Evolutionary conservation across 345 rosid genomes (phyloP).

Genomic region (Gossypium herbaceum): DNA sequence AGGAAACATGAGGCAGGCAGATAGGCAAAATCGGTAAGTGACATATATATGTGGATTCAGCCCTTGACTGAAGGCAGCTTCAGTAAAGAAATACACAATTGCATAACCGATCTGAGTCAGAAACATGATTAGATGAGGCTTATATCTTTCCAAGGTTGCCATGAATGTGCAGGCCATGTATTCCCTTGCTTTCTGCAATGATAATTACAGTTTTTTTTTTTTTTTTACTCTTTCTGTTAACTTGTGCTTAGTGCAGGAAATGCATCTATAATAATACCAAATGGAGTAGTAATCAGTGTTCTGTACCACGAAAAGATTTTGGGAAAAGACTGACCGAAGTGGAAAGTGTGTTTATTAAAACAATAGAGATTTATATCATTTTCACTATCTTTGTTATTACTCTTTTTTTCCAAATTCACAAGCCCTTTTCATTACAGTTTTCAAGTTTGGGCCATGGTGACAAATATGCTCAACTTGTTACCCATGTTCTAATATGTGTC

Average conservation of each 20-base stretch:
- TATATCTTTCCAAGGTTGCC: neutral
- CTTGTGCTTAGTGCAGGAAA: constrained; percentile 2
- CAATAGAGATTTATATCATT: neutral
- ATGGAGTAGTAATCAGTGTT: neutral
- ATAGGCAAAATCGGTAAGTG: constrained; percentile 48
- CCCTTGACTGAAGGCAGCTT: constrained; percentile 64
- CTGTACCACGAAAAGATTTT: neutral
- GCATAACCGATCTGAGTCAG: constrained; percentile 44
- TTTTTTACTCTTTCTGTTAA: neutral
- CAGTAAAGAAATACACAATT: constrained; percentile 50
- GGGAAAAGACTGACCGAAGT: neutral
- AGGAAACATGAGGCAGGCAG: constrained; percentile 41
- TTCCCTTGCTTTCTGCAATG: constrained; percentile 16
- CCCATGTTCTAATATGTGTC: neutral
- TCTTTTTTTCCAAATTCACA: neutral
- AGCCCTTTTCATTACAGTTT: neutral
- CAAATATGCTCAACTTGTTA: neutral
- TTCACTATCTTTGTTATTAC: too few species aligned
- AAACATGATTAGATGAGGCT: constrained; percentile 36
- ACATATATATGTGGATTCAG: constrained; percentile 68
- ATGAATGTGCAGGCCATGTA: constrained; percentile 2
- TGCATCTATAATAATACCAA: constrained; percentile 1
- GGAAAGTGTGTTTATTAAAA: neutral
- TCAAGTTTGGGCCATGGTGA: neutral
- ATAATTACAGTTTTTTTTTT: neutral